Evolutionary conservation across 2,329 filamentous ascomycete species (phyloP), one percentile per base, ranked within the genome.

Genomic region (Fusarium redolens): DNA sequence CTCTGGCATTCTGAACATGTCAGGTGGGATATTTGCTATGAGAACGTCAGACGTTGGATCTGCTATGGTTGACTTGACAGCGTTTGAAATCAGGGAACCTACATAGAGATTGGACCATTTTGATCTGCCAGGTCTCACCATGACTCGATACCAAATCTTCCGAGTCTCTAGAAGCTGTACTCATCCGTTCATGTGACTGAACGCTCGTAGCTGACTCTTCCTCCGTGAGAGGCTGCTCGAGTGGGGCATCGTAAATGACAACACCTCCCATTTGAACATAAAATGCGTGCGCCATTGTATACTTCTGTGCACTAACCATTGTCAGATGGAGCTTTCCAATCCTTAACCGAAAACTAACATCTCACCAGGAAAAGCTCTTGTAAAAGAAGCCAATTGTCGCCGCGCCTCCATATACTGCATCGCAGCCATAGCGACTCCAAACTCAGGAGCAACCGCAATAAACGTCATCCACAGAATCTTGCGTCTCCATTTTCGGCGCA

Each of bases 391-490:
- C 0, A 59, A 4, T 0, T 40, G 43, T 1, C 0, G 12, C 3
- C 44, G 44, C 1, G 44, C 56, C 0, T 25, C 17, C 9, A 11
- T n/a, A 11, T 41, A 59, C 14, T 59, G 56, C 9, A 0, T 28
- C 0, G 28, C 17, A 1, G 56, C 56, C 4, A 52, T 1, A 0
- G 12, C 33, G 2, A 59, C 56, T 0, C 56, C 56, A 10, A 60
- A 17, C 5, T 52, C 44, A 0, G 45, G 56, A 2, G 35, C 56
- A 0, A 52, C 14, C 0, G 56, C 44, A 18, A 52, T 38, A 0
- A 28, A 0, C 1, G 0, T 1, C 56, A 59, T 52, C 44, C 44
- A 52, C 2, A 18, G 0, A 2, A 41, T 7, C 11, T 33, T 52
- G 3, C 35, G 56, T 5, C 17, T 12, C 56, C 56, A 52, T 17